Base-by-base conservation (phyloP, 768 basidiomycete genomes). In the Paxillus involutus region DNA sequence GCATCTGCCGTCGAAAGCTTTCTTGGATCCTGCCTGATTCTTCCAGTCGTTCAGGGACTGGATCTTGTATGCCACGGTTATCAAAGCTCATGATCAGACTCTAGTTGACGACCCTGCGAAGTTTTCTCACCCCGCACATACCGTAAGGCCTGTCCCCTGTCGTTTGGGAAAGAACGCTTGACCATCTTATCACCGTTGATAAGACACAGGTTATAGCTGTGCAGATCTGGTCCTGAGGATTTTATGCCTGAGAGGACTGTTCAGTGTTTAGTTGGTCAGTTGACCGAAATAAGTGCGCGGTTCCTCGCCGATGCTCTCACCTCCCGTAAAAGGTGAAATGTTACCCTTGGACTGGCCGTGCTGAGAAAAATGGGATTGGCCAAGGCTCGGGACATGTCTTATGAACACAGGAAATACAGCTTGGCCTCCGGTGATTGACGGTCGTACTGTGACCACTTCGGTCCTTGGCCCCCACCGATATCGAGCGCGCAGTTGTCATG, bases 311-410 rank as follows among this genome's bases (percentile, higher is more conserved):
- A 32, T 10, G 32, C 4, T 14, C 12, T 14, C 35, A 35, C 33
- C 33, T 13, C 33, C 33, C 33, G 12, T 35, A 35, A 35, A 35
- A 35, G 35, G 35, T 14, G 35, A 35, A 35, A 35, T 48, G 51
- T 54, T 48, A 60, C 51, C 35, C 17, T 11, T 61, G 52, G 55
- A 53, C 57, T 51, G 56, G 60, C 56, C 58, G 54, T 17, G 29
- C 29, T 24, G 16, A 3, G 39, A n/a, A 33, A 4, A 5, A 8
- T 14, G 46, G 14, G 30, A 33, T 26, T n/a, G 30, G 26, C 47
- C 44, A 40, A 36, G 44, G 37, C 41, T 58, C 13, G 24, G 17
- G 30, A 7, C 14, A 13, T 19, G 35, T 43, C 39, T 54, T 33
- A 14, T 8, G 12, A 19, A 50, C 55, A 60, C 61, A 48, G 51